Base-by-base conservation (phyloP, 2,329 filamentous ascomycete genomes). In the Sordariomycetes sp. region DNA sequence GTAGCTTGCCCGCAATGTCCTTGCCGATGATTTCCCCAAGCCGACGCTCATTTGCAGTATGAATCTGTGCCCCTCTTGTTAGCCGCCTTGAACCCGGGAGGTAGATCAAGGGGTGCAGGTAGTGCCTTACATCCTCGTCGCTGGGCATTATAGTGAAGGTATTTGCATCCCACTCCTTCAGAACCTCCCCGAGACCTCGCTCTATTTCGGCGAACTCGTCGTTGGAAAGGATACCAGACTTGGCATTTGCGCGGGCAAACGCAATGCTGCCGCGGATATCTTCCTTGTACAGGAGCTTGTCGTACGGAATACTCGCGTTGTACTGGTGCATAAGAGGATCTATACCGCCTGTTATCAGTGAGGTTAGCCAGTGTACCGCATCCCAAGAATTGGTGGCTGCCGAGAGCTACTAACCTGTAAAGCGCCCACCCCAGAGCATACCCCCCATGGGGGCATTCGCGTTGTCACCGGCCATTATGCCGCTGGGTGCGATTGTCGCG, bases 321-420 rank as follows among this genome's bases (percentile, higher is more conserved):
- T 90, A 94, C 46, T 82, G 69, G 39, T 79, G 71, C 86, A 94
- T 94, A 33, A 93, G 72, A 33, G 86, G 85, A 62, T 93, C 86
- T 46, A 90, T 76, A 44, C 73, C 83, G 65, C 85, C 82, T 82
- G 47, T 38, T 35, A 17, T 39, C 15, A 41, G 42, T 28, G 23
- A 47, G 33, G 48, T 55, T 34, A n/a, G n/a, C n/a, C n/a, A 59
- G 53, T 47, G 43, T 42, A 49, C 33, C 40, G 25, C 4, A 48
- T 40, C 36, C 14, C 39, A 44, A 45, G 46, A n/a, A n/a, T n/a
- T n/a, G 45, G 46, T 44, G 39, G 33, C 29, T 38, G 40, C 42
- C 25, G 38, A 28, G 34, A 43, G 24, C 43, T 34, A 47, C 15
- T 25, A 35, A 33, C 66, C 65, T 39, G 64, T 70, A 43, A 72